Base-by-base conservation (phyloP, 108 stramenopile species). In the Skeletonema grethae region DNA sequence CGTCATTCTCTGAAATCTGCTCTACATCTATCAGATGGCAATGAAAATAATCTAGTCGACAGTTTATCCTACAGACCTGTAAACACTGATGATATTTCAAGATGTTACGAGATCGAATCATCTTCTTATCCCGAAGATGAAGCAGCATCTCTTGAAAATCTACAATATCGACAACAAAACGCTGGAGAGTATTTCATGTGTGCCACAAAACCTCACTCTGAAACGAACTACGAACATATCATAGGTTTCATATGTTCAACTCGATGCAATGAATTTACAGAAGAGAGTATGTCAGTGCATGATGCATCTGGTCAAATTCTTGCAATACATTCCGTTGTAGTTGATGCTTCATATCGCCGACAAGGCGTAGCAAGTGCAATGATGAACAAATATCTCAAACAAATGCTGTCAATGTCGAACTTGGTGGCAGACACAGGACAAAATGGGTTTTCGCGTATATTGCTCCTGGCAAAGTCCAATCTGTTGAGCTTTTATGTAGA, bases 241-340 rank as follows among this genome's bases (percentile, higher is more conserved):
- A 58, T 86, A 28, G 91, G 89, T 4, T 86, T 86, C 77, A 67
- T 94, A 25, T 88, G 87, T 58, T 88, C 77, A 38, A 94, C 93
- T 24, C 72, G 88, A 31, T 87, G 85, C 74, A 25, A 56, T 18
- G 72, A 55, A 15, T 88, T 94, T 57, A 62, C 76, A 18, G 88
- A 89, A 63, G 90, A 87, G 43, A 85, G 85, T 58, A 92, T 94
- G 91, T 65, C 81, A 29, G 59, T 55, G 11, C 93, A 94, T 65
- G 79, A 79, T 38, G 71, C 86, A 18, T n/a, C 11, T 7, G 93
- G 93, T 2, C 35, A 57, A 11, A 84, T 88, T 2, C 60, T 94
- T 30, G 89, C 89, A 59, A 86, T 94, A 61, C 93, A 94, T 67
- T 85, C 83, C 2, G 91, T 92, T 35, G 88, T 85, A 1, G 82